Percentiles rank a stretch among this genome's conserved stretches.
Evolutionary conservation across 768 basidiomycete species (phyloP).

Genomic region (Suillus cothurnatus): DNA sequence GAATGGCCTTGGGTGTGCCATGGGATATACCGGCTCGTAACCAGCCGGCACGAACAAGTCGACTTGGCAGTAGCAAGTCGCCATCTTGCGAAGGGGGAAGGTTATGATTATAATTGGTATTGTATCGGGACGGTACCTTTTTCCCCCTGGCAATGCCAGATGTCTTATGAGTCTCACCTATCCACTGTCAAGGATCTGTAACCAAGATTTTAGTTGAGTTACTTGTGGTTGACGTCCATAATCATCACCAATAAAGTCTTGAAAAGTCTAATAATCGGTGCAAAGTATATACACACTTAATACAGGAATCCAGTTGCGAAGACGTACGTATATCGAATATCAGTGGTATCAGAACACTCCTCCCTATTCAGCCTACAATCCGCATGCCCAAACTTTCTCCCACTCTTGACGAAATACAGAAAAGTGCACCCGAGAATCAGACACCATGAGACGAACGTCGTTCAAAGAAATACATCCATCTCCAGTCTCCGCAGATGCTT

Average conservation of each 20-base stretch:
- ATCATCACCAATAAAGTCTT: background rate
- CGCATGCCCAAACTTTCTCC: background rate
- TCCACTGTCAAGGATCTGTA: background rate
- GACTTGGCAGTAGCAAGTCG: too few relatives aligned
- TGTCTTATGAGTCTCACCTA: background rate
- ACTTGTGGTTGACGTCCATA: background rate
- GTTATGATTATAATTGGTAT: background rate
- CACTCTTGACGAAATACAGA: background rate
- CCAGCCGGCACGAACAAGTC: too few relatives aligned
- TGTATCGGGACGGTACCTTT: background rate
- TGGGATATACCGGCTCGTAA: background rate
- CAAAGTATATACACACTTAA: background rate
- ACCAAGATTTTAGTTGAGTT: background rate
- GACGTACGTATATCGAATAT: background rate
- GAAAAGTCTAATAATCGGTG: background rate
- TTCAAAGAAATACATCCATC: background rate
- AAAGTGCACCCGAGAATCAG: background rate
- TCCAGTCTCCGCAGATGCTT: background rate
- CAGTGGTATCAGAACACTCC: background rate
- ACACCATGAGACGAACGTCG: background rate
- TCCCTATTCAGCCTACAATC: background rate
- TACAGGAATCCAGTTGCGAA: background rate
- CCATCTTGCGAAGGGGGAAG: background rate
- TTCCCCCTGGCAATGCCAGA: background rate
- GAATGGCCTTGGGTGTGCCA: background rate